Base-by-base conservation (phyloP, 495 filamentous ascomycete species). In the Tuber microsphaerosporum region DNA sequence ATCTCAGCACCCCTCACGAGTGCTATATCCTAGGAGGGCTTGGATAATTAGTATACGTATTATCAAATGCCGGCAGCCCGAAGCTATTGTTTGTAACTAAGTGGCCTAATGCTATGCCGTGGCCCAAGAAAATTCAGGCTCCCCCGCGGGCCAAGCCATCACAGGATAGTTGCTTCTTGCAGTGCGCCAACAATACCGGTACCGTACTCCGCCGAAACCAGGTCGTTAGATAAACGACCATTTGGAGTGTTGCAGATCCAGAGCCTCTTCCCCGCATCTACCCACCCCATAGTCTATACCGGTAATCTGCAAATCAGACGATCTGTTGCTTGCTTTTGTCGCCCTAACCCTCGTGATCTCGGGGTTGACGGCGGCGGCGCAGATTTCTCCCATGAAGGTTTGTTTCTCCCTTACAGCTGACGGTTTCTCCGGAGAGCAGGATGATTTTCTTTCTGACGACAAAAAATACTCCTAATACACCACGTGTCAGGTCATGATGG, bases 231-330 rank as follows among this genome's bases (percentile, higher is more conserved):
- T 16, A n/a, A 51, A 51, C 48, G 22, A 31, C 10, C n/a, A 61
- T 61, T 12, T 31, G 9, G 51, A 26, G 51, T 61, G 20, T 61
- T 31, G 20, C 51, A 31, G n/a, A 71, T 71, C 46, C 77, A 79
- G 77, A 79, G 76, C 77, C 77, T 79, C 77, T 79, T 79, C 77
- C 77, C 77, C 77, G 77, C 77, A 79, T 77, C 77, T 71, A 71
- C 26, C 76, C 61, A 71, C 26, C 76, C 61, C 61, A 48, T 48
- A 73, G 73, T 68, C 75, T 70, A 72, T n/a, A n/a, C n/a, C n/a
- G n/a, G n/a, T 71, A 75, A 72, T 75, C 71, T 74, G 70, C 77
- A 79, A 78, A 75, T 73, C 75, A 72, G 77, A 71, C 77, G 76
- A 79, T 79, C 77, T 73, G 42, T 79, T 79, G 48, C 70, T 74